A percentile compares a stretch with the other conserved stretches of the same genome.
Conservation (phyloP, 2,329 filamentous ascomycete species). For the Raffaelea arxii region DNA sequence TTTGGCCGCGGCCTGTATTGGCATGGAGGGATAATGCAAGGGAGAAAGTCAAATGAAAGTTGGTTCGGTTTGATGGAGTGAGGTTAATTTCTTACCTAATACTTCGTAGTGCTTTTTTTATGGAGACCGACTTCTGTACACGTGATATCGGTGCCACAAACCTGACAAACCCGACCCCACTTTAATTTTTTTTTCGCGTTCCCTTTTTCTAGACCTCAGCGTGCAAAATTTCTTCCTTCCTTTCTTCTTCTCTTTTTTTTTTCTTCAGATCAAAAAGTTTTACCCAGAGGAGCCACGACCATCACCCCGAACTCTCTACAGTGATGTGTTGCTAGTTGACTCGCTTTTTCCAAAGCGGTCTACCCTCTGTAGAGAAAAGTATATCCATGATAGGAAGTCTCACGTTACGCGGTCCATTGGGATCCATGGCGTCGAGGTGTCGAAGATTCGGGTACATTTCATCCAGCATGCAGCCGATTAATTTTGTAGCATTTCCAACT, state of each 20-base stretch:
- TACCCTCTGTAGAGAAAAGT: conserved; percentile 43
- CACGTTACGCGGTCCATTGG: conserved; percentile 31
- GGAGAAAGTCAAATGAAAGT: not conserved
- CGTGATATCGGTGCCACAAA: too few relatives aligned
- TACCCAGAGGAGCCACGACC: conserved; percentile 54
- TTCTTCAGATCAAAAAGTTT: conserved; percentile 51
- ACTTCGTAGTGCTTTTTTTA: not conserved
- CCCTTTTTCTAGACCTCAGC: not conserved
- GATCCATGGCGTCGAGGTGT: conserved; percentile 41
- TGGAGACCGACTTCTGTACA: not conserved
- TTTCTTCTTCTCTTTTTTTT: conserved; percentile 25
- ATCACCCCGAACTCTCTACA: conserved; percentile 44
- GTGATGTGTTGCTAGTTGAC: conserved; percentile 52
- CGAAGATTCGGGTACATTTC: conserved; percentile 49
- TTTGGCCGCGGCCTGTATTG: too few relatives aligned
- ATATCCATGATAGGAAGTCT: conserved; percentile 60
- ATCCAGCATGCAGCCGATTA: too few relatives aligned
- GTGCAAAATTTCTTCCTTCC: conserved; percentile 8
- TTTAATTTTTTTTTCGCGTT: not conserved
- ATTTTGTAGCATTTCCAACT: too few relatives aligned
- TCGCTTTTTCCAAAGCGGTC: conserved; percentile 7
- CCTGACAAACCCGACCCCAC: too few relatives aligned
- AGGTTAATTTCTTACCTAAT: not conserved
- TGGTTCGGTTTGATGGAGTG: not conserved
- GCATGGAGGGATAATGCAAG: too few relatives aligned